These are phyloP conservation scores for Akanthomyces lecanii DNA, from an alignment of 2,329 filamentous ascomycete species.

Conservation along the genomic window DNA sequence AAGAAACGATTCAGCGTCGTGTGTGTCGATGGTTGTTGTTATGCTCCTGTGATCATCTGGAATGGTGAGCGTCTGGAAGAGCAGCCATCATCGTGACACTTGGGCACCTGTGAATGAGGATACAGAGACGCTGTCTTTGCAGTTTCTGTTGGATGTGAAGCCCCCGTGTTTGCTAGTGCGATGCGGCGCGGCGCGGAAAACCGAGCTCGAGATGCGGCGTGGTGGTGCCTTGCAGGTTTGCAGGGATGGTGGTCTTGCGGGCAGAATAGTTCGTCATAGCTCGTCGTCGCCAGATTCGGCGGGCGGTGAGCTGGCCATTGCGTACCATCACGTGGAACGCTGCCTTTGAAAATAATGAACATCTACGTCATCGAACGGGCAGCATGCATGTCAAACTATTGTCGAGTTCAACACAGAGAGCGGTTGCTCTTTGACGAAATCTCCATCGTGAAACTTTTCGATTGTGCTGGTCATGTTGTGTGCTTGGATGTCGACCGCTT, in stretches of 20 bases:
- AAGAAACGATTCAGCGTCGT: neutral
- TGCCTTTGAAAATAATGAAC: too few species aligned
- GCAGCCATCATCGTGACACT: constrained; percentile 33
- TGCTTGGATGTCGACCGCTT: neutral
- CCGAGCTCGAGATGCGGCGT: neutral
- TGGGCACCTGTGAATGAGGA: constrained; percentile 32
- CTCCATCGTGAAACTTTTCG: too few species aligned
- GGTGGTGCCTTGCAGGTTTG: neutral
- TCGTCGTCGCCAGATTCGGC: neutral
- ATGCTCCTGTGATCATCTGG: constrained; percentile 30
- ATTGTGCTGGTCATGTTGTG: too few species aligned
- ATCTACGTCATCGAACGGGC: too few species aligned
- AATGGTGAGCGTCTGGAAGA: constrained; percentile 36
- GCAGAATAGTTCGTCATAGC: constrained; percentile 13
- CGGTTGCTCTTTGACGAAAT: too few species aligned
- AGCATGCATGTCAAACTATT: too few species aligned
- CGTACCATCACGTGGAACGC: neutral
- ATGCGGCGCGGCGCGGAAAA: neutral
- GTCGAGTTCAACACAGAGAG: too few species aligned
- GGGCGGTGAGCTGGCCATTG: constrained; percentile 5
- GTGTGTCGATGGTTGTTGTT: neutral
- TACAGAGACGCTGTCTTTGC: neutral
- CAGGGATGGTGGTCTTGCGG: neutral
- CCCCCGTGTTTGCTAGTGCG: neutral
- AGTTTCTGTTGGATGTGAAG: neutral